Evolutionary conservation across 1,139 yeast genomes (phyloP).

Genomic region (Pneumocystis murina): DNA sequence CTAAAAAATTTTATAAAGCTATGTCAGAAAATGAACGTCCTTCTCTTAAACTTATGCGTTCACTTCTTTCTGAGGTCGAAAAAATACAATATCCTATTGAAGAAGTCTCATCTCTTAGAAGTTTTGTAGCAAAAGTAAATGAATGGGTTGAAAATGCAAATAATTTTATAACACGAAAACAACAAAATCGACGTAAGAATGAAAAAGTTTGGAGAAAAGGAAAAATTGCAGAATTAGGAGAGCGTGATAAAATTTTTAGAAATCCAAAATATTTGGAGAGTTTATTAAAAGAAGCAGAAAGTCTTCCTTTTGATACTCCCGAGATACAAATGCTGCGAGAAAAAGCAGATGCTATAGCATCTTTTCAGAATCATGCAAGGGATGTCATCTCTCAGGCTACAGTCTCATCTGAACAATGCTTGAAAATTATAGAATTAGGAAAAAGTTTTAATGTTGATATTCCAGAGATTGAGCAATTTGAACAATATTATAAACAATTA

Average conservation of each 20-base stretch:
- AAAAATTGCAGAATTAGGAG: conserved; percentile 13
- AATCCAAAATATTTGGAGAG: conserved; percentile 22
- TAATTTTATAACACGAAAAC: conserved; percentile 33
- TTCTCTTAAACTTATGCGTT: conserved; percentile 35
- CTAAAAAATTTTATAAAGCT: conserved; percentile 30
- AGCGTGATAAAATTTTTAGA: conserved; percentile 18
- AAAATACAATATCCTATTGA: conserved; percentile 27
- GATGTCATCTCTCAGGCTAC: conserved; percentile 18
- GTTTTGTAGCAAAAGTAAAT: conserved; percentile 34
- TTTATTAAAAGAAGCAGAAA: conserved; percentile 36
- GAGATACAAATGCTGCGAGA: conserved; percentile 49
- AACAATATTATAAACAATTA: conserved; percentile 34
- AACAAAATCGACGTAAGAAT: conserved; percentile 33
- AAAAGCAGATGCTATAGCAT: conserved; percentile 38
- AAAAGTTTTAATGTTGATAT: conserved; percentile 44
- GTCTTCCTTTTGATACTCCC: conserved; percentile 36
- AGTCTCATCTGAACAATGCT: conserved; percentile 19
- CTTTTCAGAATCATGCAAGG: conserved; percentile 39
- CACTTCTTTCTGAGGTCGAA: conserved; percentile 43
- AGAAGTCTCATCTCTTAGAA: conserved; percentile 27
- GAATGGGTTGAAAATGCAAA: conserved; percentile 46
- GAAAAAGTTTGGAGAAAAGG: conserved; percentile 17
- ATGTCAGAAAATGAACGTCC: conserved; percentile 30
- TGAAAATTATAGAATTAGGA: conserved; percentile 32
- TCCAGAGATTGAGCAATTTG: conserved; percentile 37